Base-by-base conservation (phyloP, 2,329 filamentous ascomycete species). In the Fusarium devonianum region DNA sequence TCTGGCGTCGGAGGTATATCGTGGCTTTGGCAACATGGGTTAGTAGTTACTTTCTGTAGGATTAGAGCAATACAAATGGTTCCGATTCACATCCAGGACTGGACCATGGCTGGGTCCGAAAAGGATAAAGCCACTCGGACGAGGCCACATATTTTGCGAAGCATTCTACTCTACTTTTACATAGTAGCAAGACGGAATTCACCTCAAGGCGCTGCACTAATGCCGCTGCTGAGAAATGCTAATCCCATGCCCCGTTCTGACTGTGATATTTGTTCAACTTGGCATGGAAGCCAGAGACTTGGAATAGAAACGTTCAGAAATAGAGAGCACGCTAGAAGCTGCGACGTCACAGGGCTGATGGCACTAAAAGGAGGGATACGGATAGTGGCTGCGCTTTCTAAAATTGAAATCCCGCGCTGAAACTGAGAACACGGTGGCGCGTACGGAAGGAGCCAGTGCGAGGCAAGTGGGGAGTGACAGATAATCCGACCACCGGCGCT, bases 361-460 rank as follows among this genome's bases (percentile, higher is more conserved):
- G 21, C 48, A 46, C 56, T 58, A 58, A 39, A 11, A 32, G 13
- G 19, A 4, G 10, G 11, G 10, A 17, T 37, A 28, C 37, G 23
- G 23, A 26, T 26, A 42, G 52, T 52, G 56, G 46, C 38, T 60
- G 30, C 22, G 32, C 37, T 28, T 51, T 47, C 38, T 50, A 49
- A 52, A 49, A 56, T 49, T 60, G 56, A 41, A 30, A 14, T 35
- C 12, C 26, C 43, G 45, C 22, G 35, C 38, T 53, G 59, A 64
- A 36, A 54, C 44, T 59, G 65, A 64, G 69, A 70, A 71, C 69
- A 71, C 69, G 39, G 68, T 71, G 69, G 68, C 68, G 68, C 62
- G 55, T 65, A 58, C 53, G 47, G 58, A 43, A 58, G 32, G 53
- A 35, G 41, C 56, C 54, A 58, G 44, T 14, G 26, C 21, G 36